phyloP scores from a whole-genome alignment of 1,284 basidiomycete species.

The Fomitopsis betulina region DNA sequence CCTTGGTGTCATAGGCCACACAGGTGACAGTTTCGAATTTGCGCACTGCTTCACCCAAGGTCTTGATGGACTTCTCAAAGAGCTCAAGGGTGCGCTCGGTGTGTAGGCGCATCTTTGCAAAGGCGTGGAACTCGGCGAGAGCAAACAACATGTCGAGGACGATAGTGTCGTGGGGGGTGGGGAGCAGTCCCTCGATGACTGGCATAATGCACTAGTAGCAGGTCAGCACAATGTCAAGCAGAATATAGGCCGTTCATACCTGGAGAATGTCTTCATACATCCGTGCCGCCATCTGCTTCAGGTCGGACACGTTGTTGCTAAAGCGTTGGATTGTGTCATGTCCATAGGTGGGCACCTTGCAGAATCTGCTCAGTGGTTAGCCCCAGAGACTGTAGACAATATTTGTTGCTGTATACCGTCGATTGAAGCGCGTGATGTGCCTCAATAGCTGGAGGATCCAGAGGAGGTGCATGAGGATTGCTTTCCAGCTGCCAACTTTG shows the following conservation, averaged over 20 bases:
- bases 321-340: constrained; percentile 24
- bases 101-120: background rate
- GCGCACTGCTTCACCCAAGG: background rate
- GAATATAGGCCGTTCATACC: constrained; percentile 6
- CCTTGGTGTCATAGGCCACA: constrained; percentile 1
- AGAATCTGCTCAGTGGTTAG: constrained; percentile 14
- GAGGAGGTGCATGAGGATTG: constrained; percentile 5
- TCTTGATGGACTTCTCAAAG: background rate
- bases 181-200: constrained; percentile 25
- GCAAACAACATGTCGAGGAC: constrained; percentile 11
- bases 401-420: constrained; percentile 10
- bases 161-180: background rate
- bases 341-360: constrained; percentile 25
- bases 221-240: too few relatives aligned
- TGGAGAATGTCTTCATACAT: constrained; percentile 29
- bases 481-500: constrained; percentile 33
- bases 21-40: background rate
- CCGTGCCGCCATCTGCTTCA: constrained; percentile 25
- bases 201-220: constrained; percentile 25
- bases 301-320: constrained; percentile 18
- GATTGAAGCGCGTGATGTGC: constrained; percentile 10
- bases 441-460: constrained; percentile 5
- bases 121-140: constrained; percentile 7
- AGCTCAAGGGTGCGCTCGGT: background rate
- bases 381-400: background rate